These are phyloP conservation scores for Penicillium frequentans DNA, from an alignment of 2,329 filamentous ascomycete genomes.

Conservation along the genomic window DNA sequence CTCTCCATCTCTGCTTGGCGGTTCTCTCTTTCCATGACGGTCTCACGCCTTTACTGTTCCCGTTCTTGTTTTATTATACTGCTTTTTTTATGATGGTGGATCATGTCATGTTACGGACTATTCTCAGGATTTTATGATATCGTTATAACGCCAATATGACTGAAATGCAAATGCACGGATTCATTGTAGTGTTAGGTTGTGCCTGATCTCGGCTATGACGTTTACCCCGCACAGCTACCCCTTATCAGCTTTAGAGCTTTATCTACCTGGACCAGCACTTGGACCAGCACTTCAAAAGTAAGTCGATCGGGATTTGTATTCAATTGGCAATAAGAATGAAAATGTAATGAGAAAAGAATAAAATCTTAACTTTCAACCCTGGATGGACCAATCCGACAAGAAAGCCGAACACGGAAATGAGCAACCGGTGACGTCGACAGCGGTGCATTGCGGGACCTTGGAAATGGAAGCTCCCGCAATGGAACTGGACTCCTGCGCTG, in stretches of 20 bases:
- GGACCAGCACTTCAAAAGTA: too few species aligned
- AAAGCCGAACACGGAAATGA: conserved; percentile 18
- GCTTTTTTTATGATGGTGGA: conserved; percentile 9
- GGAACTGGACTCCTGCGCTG: background rate
- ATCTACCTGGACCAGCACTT: too few species aligned
- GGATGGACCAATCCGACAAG: background rate
- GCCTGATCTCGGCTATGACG: conserved; percentile 4
- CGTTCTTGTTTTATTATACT: conserved; percentile 26
- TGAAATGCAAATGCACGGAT: conserved; percentile 11
- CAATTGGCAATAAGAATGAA: background rate
- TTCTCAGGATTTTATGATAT: conserved; percentile 9
- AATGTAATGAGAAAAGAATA: too few species aligned
- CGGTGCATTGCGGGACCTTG: conserved; percentile 3
- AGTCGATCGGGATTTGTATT: too few species aligned
- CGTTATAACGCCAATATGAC: conserved; percentile 16
- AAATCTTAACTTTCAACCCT: background rate
- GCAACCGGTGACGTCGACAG: conserved; percentile 27
- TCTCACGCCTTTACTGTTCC: conserved; percentile 9
- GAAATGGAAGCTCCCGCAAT: background rate
- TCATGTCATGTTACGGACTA: conserved; percentile 15
- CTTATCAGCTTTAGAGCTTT: background rate
- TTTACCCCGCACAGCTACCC: conserved; percentile 19
- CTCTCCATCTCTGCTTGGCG: conserved; percentile 10
- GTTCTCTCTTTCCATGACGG: background rate
- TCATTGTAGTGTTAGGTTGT: background rate